Base-by-base conservation (phyloP, 345 rosid genomes). In the Camelina sativa region DNA sequence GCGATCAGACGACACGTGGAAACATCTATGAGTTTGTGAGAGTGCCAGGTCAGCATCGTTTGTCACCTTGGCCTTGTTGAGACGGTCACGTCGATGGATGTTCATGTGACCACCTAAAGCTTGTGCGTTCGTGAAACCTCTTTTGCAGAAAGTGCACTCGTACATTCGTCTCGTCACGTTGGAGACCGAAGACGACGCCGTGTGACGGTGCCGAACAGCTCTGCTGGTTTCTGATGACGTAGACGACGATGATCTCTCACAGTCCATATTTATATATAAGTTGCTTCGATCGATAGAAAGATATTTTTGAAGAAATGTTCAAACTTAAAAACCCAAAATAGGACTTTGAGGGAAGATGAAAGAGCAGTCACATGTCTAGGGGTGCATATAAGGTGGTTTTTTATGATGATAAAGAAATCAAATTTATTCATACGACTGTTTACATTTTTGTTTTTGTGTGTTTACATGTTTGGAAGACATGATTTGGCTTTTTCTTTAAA, bases 91-190 rank as follows among this genome's bases (percentile, higher is more conserved):
- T 61, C 98, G 82, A 82, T 93, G 98, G 62, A 93, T 89, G 75
- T 93, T 92, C 98, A 92, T 92, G 79, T 92, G 98, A 20, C 98
- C 98, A 0, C 98, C 98, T 68, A 92, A 78, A 57, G 98, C 98
- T 67, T 93, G 98, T 23, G 98, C 98, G 79, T 87, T 93, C 41
- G 93, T 89, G 81, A 93, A 93, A 23, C 98, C 98, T 80, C 97
- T 80, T 89, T 87, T 90, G 89, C 98, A 93, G 66, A 89, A 90
- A 59, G 80, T 85, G 55, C 91, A 88, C 72, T 84, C 89, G 53
- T 88, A 88, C 61, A 86, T 82, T 66, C 90, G 53, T 58, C 84
- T 83, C 0, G 76, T 62, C 64, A 80, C 87, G 37, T 73, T 60
- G 76, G 80, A 28, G 67, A 57, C 67, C n/a, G 76, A 56, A 16